Evolutionary conservation across 352 stramenopile genomes (phyloP).

Genomic region (Phytopythium aichiense): DNA sequence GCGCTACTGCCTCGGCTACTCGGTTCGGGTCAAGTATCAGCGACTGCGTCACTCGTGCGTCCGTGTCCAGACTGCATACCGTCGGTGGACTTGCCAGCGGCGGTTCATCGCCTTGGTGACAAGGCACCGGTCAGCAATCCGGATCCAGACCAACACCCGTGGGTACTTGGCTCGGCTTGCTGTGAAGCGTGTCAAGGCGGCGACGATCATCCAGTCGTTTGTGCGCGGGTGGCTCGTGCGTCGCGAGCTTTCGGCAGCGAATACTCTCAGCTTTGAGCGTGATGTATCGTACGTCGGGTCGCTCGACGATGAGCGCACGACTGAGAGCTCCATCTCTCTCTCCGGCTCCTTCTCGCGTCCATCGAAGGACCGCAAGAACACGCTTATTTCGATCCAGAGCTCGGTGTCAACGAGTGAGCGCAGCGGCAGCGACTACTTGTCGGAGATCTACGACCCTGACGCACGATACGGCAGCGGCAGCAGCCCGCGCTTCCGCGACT

Average conservation of each 20-base stretch:
- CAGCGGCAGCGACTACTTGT: constrained; percentile 29
- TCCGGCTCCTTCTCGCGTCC: constrained; percentile 36
- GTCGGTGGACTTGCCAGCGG: constrained; percentile 38
- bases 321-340: constrained; percentile 44
- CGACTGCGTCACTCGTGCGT: constrained; percentile 43
- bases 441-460: constrained; percentile 47
- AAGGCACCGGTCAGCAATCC: constrained; percentile 38
- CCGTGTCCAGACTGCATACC: constrained; percentile 53
- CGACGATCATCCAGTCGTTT: constrained; percentile 70
- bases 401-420: constrained; percentile 56
- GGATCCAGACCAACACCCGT: constrained; percentile 46
- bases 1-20: constrained; percentile 68
- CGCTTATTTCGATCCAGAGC: constrained; percentile 48
- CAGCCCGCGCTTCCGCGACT: constrained; percentile 39
- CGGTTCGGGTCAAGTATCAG: constrained; percentile 39
- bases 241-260: constrained; percentile 60
- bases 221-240: constrained; percentile 79
- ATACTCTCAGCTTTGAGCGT: constrained; percentile 75
- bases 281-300: constrained; percentile 76
- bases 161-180: constrained; percentile 37
- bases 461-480: constrained; percentile 36
- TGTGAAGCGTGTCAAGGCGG: constrained; percentile 39
- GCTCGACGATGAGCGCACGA: constrained; percentile 41
- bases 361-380: constrained; percentile 42
- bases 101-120: constrained; percentile 35